Evolutionary conservation across 208 protist genomes (phyloP), one percentile per base, ranked within the genome.

Genomic region (Acanthamoeba castellanii): DNA sequence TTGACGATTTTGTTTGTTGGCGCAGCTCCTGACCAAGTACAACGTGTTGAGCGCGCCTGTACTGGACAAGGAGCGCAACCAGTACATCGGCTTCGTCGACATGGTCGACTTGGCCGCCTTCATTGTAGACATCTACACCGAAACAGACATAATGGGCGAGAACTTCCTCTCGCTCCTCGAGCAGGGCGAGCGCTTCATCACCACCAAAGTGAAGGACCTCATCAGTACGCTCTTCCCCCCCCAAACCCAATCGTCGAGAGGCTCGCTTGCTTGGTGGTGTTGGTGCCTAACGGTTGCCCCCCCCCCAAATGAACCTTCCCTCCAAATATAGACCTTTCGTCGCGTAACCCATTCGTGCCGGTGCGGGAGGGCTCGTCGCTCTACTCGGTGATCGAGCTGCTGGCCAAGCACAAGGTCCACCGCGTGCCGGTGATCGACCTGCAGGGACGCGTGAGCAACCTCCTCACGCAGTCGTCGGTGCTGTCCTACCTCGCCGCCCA

Each of bases 151-250:
- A 1, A 8, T 72, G 64, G 64, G 64, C 64, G 64, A 72, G 64
- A 72, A 72, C 64, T 72, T 72, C 30, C 22, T 72, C 9, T 72
- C 76, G 18, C 45, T 84, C 22, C 76, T 84, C 9, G 76, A 84
- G 76, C 76, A 84, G 30, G 76, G 76, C 76, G 76, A 84, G 47
- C 76, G 76, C 47, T 84, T 84, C 37, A 84, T 30, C 76, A 84
- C 76, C 76, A 84, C 76, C 34, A 42, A 84, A 7, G 76, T 84
- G 34, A 84, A 84, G 27, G 76, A 84, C 34, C 34, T 84, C 47
- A 55, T 55, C 47, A 55, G 76, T 84, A 84, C 20, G 5, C 47
- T n/a, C 27, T 25, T 13, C 32, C 9, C 11, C 27, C 25, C 0
- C 45, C 47, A 9, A 9, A 52, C n/a, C 27, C 34, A 9, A 2